Evolutionary conservation across 306 rosid genomes (phyloP).

Genomic region (Styphnolobium japonicum): DNA sequence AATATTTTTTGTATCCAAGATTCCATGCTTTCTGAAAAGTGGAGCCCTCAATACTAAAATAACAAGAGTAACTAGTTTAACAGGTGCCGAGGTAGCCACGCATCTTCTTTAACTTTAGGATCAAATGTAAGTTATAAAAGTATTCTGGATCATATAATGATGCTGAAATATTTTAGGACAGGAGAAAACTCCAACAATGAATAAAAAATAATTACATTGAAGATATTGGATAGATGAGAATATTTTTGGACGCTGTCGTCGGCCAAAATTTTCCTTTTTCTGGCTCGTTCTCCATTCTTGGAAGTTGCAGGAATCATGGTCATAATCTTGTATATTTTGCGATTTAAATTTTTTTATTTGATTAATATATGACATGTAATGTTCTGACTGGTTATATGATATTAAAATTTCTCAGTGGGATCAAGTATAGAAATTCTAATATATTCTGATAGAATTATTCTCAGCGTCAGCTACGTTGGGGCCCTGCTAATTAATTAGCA

Average conservation of each 20-base stretch:
- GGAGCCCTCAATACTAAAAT: not conserved
- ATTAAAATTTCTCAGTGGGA: not conserved
- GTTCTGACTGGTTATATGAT: not conserved
- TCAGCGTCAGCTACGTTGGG: too few species aligned
- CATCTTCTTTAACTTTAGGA: constrained; percentile 24
- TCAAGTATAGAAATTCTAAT: too few species aligned
- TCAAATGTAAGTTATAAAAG: not conserved
- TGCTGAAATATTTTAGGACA: constrained; percentile 3
- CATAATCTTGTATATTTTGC: not conserved
- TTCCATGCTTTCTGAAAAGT: not conserved
- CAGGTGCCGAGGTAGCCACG: constrained; percentile 41
- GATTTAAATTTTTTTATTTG: not conserved
- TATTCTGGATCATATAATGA: not conserved
- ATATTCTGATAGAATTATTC: too few species aligned
- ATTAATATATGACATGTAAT: not conserved
- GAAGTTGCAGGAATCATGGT: not conserved
- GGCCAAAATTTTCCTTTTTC: not conserved
- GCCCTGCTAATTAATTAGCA: not conserved
- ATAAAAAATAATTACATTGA: not conserved
- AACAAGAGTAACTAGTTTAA: constrained; percentile 3
- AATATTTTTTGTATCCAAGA: not conserved
- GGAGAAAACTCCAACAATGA: not conserved
- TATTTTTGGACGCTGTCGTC: not conserved
- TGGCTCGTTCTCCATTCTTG: not conserved
- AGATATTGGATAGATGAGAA: constrained; percentile 1